These are phyloP conservation scores for Aspergillus piperis DNA, from an alignment of 2,329 filamentous ascomycete species.

Conservation along the genomic window DNA sequence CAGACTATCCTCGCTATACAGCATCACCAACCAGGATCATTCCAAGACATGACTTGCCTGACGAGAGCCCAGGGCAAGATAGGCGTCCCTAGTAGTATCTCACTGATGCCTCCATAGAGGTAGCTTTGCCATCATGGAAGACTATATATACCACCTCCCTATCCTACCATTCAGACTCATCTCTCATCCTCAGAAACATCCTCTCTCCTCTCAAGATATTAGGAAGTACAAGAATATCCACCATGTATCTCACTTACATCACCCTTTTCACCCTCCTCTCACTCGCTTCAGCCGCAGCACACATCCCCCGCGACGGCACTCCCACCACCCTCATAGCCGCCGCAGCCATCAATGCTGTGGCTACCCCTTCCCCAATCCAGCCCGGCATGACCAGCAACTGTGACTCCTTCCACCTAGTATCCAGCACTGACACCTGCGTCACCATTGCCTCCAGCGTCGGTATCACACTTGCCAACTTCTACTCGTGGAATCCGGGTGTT, in stretches of 20 bases:
- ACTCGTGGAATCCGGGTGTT: constrained; percentile 12
- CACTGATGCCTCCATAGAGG: neutral
- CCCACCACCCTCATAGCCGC: neutral
- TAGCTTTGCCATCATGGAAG: neutral
- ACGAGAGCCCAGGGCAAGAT: neutral
- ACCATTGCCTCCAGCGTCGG: constrained; percentile 7
- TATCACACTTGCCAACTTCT: constrained; percentile 14
- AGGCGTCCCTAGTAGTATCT: neutral
- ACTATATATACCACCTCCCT: neutral
- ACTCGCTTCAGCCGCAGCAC: neutral
- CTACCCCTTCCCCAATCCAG: constrained; percentile 1
- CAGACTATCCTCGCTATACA: neutral
- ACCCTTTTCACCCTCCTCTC: neutral
- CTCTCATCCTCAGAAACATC: neutral
- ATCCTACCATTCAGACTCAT: neutral
- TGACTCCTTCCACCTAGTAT: neutral
- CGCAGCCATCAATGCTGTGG: neutral
- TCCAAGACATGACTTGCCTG: neutral
- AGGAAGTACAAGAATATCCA: neutral
- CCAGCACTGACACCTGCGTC: neutral
- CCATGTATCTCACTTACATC: neutral
- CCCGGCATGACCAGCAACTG: constrained; percentile 7
- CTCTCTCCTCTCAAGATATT: neutral
- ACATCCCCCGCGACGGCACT: neutral
- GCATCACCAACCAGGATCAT: neutral